Evolutionary conservation across 768 basidiomycete genomes (phyloP).

Genomic region (Suillus plorans): DNA sequence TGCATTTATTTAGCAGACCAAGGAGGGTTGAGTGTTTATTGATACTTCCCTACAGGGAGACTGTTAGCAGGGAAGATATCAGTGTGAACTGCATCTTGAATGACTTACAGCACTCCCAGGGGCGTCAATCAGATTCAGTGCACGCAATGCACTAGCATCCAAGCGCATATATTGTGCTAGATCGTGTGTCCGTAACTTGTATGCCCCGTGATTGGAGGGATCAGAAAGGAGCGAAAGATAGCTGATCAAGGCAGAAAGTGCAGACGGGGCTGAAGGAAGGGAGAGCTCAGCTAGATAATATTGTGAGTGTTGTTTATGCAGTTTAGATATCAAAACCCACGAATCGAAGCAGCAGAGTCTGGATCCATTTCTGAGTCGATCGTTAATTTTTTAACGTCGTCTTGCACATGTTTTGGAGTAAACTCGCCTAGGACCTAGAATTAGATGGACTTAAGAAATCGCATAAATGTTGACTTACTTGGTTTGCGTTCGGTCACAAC

Average conservation of each 20-base stretch:
- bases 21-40: conserved; percentile 86
- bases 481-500: conserved; percentile 89
- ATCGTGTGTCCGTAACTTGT: conserved; percentile 83
- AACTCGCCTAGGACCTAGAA: conserved; percentile 67
- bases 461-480: conserved; percentile 45
- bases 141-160: conserved; percentile 91
- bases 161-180: conserved; percentile 93
- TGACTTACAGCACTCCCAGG: conserved; percentile 36
- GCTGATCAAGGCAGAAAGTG: conserved; percentile 76
- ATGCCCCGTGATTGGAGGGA: conserved; percentile 75
- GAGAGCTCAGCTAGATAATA: conserved; percentile 66
- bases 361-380: conserved; percentile 2
- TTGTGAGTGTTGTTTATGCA: conserved; percentile 1
- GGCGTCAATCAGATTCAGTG: conserved; percentile 80
- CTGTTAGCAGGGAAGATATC: conserved; percentile 8
- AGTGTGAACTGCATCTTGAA: background rate
- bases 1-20: conserved; percentile 91
- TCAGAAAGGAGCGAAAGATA: conserved; percentile 84
- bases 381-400: conserved; percentile 60
- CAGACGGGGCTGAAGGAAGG: conserved; percentile 74
- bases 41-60: conserved; percentile 45
- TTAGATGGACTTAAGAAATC: background rate
- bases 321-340: background rate
- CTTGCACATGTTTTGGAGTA: conserved; percentile 70
- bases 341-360: background rate